Evolutionary conservation across 306 rosid genomes (phyloP), one percentile per base, ranked within the genome.

Genomic region (Lupinus albus): DNA sequence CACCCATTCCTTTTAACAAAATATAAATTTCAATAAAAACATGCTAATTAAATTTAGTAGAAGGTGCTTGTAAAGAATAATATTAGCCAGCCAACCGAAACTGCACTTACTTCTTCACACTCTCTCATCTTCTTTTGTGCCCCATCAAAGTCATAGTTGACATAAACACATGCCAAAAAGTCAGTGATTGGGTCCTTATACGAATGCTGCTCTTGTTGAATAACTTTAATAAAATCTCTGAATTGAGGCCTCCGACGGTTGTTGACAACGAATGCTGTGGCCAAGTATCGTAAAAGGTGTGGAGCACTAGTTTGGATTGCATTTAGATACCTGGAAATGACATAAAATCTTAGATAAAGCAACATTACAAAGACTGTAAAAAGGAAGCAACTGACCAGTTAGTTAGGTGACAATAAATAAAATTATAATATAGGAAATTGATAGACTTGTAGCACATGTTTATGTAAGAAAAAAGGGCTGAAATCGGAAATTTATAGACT

Each of bases 291-390:
- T 21, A 93, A 64, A 73, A 93, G 96, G 80, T 93, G 94, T 25
- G 99, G 99, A 77, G 99, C 99, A 76, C 83, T 83, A 33, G 99
- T 93, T 83, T 93, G 99, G 81, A 93, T 93, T 18, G 99, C 96
- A 78, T 90, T 93, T 70, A 93, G 80, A 83, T 88, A 86, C 87
- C 99, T 93, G 80, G 12, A 60, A 71, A 72, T 46, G 4, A 80
- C 41, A 36, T 32, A 50, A 71, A 6, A 38, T 8, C 11, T 55
- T 16, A 78, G 67, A 62, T 35, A n/a, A 16, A 47, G 52, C 35
- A 41, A 39, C 46, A 35, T 47, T 45, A 35, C 47, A 73, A 46
- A 62, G n/a, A 68, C 16, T 5, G 3, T 20, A 35, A 7, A 36
- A 36, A 36, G 33, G 20, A 64, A 64, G 56, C n/a, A 78, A 11